Percentiles rank a stretch among this genome's conserved stretches.
Evolutionary conservation across 805 yeast species (phyloP).

Genomic region (Scheffersomyces coipomensis): DNA sequence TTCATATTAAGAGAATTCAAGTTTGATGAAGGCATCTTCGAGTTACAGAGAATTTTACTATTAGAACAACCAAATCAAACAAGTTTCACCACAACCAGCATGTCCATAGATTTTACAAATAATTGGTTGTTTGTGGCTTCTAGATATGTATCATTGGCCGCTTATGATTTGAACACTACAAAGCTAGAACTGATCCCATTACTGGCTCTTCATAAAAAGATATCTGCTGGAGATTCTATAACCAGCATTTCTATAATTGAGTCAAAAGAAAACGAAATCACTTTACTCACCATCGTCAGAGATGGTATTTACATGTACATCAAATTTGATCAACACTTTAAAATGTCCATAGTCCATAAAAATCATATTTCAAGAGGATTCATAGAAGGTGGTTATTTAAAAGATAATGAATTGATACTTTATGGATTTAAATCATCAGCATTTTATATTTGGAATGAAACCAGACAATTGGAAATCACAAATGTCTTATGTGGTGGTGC

Average conservation of each 20-base stretch:
- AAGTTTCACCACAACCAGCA: conserved; percentile 57
- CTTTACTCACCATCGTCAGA: conserved; percentile 51
- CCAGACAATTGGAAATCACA: conserved; percentile 65
- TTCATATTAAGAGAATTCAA: conserved; percentile 43
- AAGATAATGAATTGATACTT: conserved; percentile 44
- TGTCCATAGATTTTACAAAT: conserved; percentile 38
- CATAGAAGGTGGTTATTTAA: conserved; percentile 67
- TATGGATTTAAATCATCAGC: conserved; percentile 82
- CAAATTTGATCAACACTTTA: conserved; percentile 8
- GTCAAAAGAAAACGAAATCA: conserved; percentile 12
- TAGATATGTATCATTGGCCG: conserved; percentile 62
- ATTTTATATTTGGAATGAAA: conserved; percentile 82
- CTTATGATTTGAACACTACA: conserved; percentile 42
- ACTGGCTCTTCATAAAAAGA: conserved; percentile 34
- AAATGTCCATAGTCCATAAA: conserved; percentile 35
- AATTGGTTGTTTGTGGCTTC: conserved; percentile 63
- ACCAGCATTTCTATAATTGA: conserved; percentile 49
- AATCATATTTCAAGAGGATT: conserved; percentile 75
- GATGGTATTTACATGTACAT: conserved; percentile 62
- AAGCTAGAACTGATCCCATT: conserved; percentile 15
- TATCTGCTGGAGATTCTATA: conserved; percentile 67
- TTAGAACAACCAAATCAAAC: conserved; percentile 42
- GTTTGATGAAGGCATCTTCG: conserved; percentile 13
- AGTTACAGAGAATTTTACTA: conserved; percentile 22
- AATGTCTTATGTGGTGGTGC: conserved; percentile 87